Percentiles rank a stretch among this genome's conserved stretches.
Conservation (phyloP, 371 early-diverging fungal species). For the Chytridiales sp. region DNA sequence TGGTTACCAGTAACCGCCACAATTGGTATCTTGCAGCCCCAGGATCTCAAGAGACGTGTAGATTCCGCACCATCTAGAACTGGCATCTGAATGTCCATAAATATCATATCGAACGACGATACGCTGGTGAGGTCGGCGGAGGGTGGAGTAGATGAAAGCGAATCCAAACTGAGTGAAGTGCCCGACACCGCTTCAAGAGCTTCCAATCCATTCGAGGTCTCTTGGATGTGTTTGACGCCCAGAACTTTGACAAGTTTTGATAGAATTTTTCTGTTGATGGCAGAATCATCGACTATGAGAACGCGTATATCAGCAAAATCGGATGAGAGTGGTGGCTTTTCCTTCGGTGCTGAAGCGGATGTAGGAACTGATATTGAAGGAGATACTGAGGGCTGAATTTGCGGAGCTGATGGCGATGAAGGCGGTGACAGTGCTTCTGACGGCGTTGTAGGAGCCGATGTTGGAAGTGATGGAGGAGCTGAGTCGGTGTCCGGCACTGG, state of each 20-base stretch:
- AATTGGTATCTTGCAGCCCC: slow-evolving; percentile 5
- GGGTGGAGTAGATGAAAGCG: not conserved
- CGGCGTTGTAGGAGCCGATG: no score
- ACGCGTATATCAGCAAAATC: no score
- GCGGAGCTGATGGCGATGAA: no score
- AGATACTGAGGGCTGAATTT: no score
- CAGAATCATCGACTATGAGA: slow-evolving; percentile 6
- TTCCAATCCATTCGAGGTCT: slow-evolving; percentile 14
- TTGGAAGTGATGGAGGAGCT: no score
- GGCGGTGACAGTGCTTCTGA: no score
- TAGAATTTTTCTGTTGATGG: slow-evolving; percentile 11
- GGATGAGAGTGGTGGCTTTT: no score
- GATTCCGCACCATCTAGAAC: slow-evolving; percentile 25
- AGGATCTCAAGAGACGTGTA: no score
- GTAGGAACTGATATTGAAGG: no score
- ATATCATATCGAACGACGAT: slow-evolving; percentile 20
- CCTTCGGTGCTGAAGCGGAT: no score
- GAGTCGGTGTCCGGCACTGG: no score
- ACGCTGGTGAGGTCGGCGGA: not conserved
- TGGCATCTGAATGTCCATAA: slow-evolving; percentile 37
- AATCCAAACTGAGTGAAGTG: no score
- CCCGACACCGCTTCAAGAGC: slow-evolving; percentile 12
- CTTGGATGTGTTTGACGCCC: not conserved
- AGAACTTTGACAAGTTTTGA: not conserved
- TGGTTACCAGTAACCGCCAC: slow-evolving; percentile 5